Conservation (phyloP, 1,284 basidiomycete genomes). For the Malassezia nana region DNA sequence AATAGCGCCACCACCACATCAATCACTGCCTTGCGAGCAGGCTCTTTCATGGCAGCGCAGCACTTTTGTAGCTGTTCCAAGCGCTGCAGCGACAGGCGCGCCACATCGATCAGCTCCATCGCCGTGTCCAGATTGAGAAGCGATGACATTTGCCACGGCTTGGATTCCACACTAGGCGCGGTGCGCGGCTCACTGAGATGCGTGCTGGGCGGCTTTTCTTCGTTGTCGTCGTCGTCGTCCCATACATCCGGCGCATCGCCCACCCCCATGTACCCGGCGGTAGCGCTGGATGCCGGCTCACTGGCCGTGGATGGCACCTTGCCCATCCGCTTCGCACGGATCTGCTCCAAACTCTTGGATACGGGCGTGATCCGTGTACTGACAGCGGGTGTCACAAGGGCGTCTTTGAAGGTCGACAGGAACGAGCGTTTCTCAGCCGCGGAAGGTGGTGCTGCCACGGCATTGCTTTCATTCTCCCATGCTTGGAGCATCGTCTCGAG, state of each 20-base stretch:
- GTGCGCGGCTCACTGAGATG: background rate
- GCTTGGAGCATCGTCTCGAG: conserved; percentile 33
- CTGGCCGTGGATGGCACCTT: background rate
- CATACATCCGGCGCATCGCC: background rate
- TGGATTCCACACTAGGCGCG: conserved; percentile 4
- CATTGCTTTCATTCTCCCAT: background rate
- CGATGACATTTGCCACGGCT: conserved; percentile 61
- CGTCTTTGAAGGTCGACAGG: conserved; percentile 77
- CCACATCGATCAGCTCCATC: conserved; percentile 79
- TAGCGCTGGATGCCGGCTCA: background rate
- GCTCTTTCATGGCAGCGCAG: conserved; percentile 47
- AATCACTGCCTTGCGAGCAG: conserved; percentile 63
- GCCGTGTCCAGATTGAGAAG: conserved; percentile 83
- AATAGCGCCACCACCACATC: conserved; percentile 79
- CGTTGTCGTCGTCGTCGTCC: conserved; percentile 1
- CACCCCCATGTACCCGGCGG: background rate
- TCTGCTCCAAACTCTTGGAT: conserved; percentile 9
- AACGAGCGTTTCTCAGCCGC: conserved; percentile 85
- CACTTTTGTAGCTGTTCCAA: conserved; percentile 74
- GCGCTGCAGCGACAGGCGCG: conserved; percentile 79
- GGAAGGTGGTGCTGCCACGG: conserved; percentile 50
- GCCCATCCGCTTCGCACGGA: conserved; percentile 6
- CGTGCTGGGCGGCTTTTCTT: background rate
- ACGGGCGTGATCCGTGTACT: conserved; percentile 7
- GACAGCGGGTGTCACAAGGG: conserved; percentile 82